Percentiles rank a stretch among this genome's conserved stretches.
Evolutionary conservation across 78 protist genomes (phyloP).

Genomic region (Cavenderia fasciculata): DNA sequence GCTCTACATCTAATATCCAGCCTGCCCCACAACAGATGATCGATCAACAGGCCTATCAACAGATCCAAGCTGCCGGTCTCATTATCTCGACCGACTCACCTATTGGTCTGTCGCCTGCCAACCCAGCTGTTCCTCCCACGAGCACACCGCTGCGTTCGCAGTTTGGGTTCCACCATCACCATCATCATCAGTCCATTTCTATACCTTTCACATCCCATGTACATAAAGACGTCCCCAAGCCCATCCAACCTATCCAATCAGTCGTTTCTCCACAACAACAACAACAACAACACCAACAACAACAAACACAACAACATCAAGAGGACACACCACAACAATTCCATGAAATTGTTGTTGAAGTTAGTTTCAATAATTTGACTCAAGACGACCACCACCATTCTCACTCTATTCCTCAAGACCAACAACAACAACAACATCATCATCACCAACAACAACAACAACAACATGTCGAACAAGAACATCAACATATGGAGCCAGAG

Average conservation of each 20-base stretch:
- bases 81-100: too few relatives aligned
- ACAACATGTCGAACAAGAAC: neutral
- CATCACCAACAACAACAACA: neutral
- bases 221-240: too few relatives aligned
- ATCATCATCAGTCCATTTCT: neutral
- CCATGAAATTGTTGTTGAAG: too few relatives aligned
- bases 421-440: neutral
- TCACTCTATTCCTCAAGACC: neutral
- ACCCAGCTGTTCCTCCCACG: too few relatives aligned
- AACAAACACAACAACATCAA: neutral
- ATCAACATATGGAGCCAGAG: neutral
- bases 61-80: too few relatives aligned
- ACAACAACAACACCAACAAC: neutral
- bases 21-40: too few relatives aligned
- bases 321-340: neutral
- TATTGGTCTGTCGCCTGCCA: too few relatives aligned
- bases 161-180: neutral
- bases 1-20: too few relatives aligned
- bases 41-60: too few relatives aligned
- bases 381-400: too few relatives aligned
- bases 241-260: neutral
- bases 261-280: neutral
- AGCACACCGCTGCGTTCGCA: neutral
- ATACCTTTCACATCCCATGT: too few relatives aligned
- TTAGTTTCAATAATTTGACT: too few relatives aligned